Conservation (phyloP, 225 moss, liverwort and hornwort species). For the Rhytidiadelphus loreus region DNA sequence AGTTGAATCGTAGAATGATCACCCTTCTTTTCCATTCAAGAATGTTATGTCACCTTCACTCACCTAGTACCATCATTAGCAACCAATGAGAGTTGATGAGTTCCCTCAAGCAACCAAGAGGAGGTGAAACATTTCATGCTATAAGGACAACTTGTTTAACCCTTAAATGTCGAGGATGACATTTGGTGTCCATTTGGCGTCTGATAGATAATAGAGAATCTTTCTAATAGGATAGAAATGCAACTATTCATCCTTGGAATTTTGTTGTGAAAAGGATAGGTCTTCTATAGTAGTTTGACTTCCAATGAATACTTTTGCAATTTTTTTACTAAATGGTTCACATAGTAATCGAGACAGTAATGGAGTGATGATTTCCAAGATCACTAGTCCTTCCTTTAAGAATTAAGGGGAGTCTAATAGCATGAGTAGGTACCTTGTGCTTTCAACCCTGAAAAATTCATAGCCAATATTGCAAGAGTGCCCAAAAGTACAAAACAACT, state of each 20-base stretch:
- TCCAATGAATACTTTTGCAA: too few species aligned
- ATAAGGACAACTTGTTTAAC: neutral
- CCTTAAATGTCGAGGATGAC: too few species aligned
- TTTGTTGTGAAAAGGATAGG: too few species aligned
- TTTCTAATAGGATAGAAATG: too few species aligned
- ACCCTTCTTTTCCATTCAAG: neutral
- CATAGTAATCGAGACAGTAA: too few species aligned
- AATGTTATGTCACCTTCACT: neutral
- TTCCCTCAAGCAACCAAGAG: neutral
- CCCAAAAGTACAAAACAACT: neutral
- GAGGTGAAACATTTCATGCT: neutral
- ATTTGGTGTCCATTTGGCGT: too few species aligned
- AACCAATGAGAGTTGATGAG: neutral
- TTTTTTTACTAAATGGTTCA: too few species aligned
- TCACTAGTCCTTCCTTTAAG: too few species aligned
- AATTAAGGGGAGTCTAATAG: neutral
- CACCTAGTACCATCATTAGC: neutral
- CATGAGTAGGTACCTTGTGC: neutral
- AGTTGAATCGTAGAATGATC: accelerated
- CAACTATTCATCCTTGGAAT: too few species aligned
- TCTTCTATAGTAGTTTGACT: too few species aligned
- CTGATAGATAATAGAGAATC: too few species aligned
- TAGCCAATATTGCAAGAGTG: neutral
- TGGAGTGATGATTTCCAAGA: too few species aligned
- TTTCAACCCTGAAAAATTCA: neutral